Percentiles rank a stretch among this genome's conserved stretches.
These are phyloP conservation scores for Tylopilus plumbeoviolaceoides DNA, from an alignment of 768 basidiomycete species.

Conservation along the genomic window DNA sequence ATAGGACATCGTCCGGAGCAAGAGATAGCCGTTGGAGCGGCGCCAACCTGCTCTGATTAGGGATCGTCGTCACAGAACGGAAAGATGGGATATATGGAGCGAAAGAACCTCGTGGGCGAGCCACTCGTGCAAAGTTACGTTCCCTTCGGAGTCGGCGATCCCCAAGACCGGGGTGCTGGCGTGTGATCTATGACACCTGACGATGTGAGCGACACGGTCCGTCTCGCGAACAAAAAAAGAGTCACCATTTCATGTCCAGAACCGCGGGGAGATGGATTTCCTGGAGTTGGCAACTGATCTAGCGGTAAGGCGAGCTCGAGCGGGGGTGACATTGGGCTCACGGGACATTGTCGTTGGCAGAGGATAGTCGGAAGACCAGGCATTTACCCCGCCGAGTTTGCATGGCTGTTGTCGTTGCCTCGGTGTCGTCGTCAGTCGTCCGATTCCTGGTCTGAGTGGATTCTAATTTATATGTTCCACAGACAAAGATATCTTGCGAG, in stretches of 20 bases:
- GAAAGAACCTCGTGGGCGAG: constrained; percentile 40
- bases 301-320: neutral
- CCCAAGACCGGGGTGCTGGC: constrained; percentile 50
- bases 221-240: neutral
- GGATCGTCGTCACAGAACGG: neutral
- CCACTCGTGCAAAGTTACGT: constrained; percentile 62
- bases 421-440: constrained; percentile 1
- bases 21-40: constrained; percentile 44
- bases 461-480: constrained; percentile 88
- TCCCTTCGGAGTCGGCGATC: constrained; percentile 84
- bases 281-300: constrained; percentile 55
- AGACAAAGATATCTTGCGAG: constrained; percentile 64
- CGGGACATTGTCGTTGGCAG: constrained; percentile 31
- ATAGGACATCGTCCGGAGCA: constrained; percentile 56
- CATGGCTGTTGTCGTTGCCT: neutral
- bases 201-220: constrained; percentile 4
- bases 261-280: constrained; percentile 75
- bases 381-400: constrained; percentile 67
- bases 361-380: constrained; percentile 54
- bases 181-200: constrained; percentile 56
- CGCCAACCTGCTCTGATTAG: constrained; percentile 37
- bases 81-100: neutral
- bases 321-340: constrained; percentile 24
- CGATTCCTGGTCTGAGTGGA: constrained; percentile 15
- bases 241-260: constrained; percentile 92